Evolutionary conservation across 805 yeast species (phyloP), one percentile per base, ranked within the genome.

Genomic region (Saturnispora sanitii): DNA sequence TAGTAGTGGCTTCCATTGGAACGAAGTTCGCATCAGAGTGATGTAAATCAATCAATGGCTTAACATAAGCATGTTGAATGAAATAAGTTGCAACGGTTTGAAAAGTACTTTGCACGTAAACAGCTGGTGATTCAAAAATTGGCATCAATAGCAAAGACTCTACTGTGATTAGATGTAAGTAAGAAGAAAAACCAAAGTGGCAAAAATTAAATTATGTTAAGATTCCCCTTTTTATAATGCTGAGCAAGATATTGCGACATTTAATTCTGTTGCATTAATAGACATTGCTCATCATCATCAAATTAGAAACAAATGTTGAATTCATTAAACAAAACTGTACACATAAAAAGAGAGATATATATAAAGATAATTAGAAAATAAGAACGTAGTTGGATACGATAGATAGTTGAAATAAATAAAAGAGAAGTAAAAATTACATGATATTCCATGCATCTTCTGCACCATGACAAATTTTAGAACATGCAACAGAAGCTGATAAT

Each of bases 391-490:
- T 36, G 38, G 38, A 36, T 36, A 36, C 38, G 38, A n/a, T n/a
- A n/a, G n/a, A n/a, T n/a, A n/a, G n/a, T n/a, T 16, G 12, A 11
- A 18, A 15, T 11, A 12, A 12, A 13, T 13, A 33, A 33, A 18
- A n/a, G 35, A 33, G 12, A 21, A 13, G 22, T n/a, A 9, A 22
- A 13, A 18, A 8, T 42, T 53, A 71, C 56, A 66, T 61, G 54
- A 92, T 88, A 35, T 77, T 79, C 97, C 98, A 92, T 21, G 94
- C 94, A 63, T 92, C 98, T 67, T 92, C 98, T 57, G 95, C 86
- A 37, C 98, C 98, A 57, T 92, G 97, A 62, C 97, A 90, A 68
- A 92, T 87, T 64, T 92, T 92, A 49, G 95, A 83, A 63, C 97
- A 92, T 4, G 98, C 97, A 42, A 92, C 96, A 11, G 96, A 87